Evolutionary conservation across 129 eudicot species (phyloP), one percentile per base, ranked within the genome.

Genomic region (Deinandra increscens): DNA sequence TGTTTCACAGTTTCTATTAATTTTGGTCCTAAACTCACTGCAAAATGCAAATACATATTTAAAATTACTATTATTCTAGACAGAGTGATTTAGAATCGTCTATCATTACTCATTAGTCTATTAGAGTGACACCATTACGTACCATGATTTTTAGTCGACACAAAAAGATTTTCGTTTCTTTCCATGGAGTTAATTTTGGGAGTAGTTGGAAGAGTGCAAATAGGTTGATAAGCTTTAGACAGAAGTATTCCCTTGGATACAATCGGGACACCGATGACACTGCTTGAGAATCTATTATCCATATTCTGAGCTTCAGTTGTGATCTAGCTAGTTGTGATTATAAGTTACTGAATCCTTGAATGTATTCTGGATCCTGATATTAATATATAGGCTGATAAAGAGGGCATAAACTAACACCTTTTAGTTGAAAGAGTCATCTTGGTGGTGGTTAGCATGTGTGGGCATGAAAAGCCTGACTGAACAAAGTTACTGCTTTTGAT

Each of bases 21-120:
- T 53, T 67, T 79, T 46, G 78, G 86, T 42, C 83, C 69, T 49
- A 75, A 59, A 44, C 65, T 64, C 37, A 41, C 82, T 77, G 82
- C 70, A 77, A 17, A 41, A 80, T 77, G 82, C 70, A 77, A 17
- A 6, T 29, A 44, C 12, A 65, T 9, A 44, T 58, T 15, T 5
- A 60, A 45, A 7, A 43, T 38, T 7, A 37, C 11, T 45, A 26
- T 65, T 64, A 63, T 4, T 62, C 66, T 54, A 2, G 29, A 51
- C 5, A 44, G 19, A 48, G 46, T 17, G 5, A 69, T 49, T 9
- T 13, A 19, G 13, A 61, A 36, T 15, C 26, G 19, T 73, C 33
- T 46, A 11, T 61, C 4, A 6, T 17, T 18, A n/a, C 15, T 8
- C 31, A 26, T n/a, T n/a, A 26, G 31, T 26, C 11, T 60, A 42